Evolutionary conservation across 257 asterid genomes (phyloP).

Genomic region (Solanum sitiens): DNA sequence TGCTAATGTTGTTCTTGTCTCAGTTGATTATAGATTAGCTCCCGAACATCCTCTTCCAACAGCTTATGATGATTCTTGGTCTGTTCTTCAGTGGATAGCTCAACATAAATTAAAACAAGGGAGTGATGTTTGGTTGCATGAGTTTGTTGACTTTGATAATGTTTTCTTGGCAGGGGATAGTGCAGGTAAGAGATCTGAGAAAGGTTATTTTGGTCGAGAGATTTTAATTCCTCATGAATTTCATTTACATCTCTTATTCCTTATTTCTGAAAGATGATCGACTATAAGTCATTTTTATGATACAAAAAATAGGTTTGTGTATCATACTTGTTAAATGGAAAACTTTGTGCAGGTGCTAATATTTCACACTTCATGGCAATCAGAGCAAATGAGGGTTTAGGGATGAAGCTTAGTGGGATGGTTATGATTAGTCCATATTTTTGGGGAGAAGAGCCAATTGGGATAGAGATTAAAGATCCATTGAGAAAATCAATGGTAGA

Average conservation of each 20-base stretch:
- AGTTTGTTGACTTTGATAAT: slow-evolving; percentile 28
- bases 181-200: slow-evolving; percentile 43
- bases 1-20: slow-evolving; percentile 33
- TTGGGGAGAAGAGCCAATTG: slow-evolving; percentile 65
- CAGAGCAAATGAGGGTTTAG: neutral
- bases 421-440: slow-evolving; percentile 62
- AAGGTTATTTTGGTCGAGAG: neutral
- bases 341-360: slow-evolving; percentile 46
- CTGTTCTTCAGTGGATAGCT: slow-evolving; percentile 41
- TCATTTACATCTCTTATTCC: neutral
- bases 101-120: slow-evolving; percentile 5
- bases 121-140: slow-evolving; percentile 28
- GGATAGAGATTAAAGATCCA: slow-evolving; percentile 35
- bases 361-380: slow-evolving; percentile 55
- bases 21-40: slow-evolving; percentile 45
- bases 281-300: neutral
- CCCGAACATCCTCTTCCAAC: slow-evolving; percentile 68
- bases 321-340: neutral
- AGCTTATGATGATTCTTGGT: slow-evolving; percentile 64
- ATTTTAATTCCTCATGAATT: neutral
- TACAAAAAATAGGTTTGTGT: neutral
- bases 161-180: slow-evolving; percentile 75
- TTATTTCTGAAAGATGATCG: no score
- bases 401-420: slow-evolving; percentile 23
- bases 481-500: slow-evolving; percentile 55